phyloP scores from a whole-genome alignment of 805 yeast species.

The Monosporozyma yasuniensis region DNA sequence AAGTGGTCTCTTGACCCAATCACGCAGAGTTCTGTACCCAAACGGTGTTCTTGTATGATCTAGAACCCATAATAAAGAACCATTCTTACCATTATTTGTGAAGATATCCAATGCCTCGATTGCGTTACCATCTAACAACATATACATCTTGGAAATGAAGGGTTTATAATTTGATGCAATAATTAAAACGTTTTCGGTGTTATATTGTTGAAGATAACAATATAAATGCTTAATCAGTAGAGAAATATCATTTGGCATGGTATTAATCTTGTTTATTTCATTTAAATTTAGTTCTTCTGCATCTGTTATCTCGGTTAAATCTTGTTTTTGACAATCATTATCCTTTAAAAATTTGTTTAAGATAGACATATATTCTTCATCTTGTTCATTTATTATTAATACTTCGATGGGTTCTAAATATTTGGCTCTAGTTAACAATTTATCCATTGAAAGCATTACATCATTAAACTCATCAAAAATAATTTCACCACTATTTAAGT shows the following conservation, averaged over 20 bases:
- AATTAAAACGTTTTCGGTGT: constrained; percentile 46
- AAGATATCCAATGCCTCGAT: constrained; percentile 69
- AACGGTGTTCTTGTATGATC: constrained; percentile 73
- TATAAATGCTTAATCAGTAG: constrained; percentile 37
- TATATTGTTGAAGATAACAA: constrained; percentile 53
- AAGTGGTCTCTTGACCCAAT: constrained; percentile 75
- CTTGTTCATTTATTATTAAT: constrained; percentile 23
- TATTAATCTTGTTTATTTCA: constrained; percentile 14
- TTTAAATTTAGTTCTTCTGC: neutral
- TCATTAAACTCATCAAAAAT: constrained; percentile 66
- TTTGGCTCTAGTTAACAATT: constrained; percentile 62
- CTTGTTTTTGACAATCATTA: constrained; percentile 1
- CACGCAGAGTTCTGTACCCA: constrained; percentile 57
- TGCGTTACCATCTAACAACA: constrained; percentile 57
- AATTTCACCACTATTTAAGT: constrained; percentile 70
- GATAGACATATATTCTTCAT: neutral
- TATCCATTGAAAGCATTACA: constrained; percentile 38
- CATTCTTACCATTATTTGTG: constrained; percentile 47
- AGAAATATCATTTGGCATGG: constrained; percentile 14
- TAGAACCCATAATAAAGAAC: constrained; percentile 71
- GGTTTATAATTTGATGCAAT: constrained; percentile 42
- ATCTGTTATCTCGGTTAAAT: neutral
- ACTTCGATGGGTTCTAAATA: constrained; percentile 76
- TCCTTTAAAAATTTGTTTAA: neutral
- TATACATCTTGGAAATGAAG: constrained; percentile 36